Conservation (phyloP, 2,329 filamentous ascomycete species). For the Phialophora chinensis region DNA sequence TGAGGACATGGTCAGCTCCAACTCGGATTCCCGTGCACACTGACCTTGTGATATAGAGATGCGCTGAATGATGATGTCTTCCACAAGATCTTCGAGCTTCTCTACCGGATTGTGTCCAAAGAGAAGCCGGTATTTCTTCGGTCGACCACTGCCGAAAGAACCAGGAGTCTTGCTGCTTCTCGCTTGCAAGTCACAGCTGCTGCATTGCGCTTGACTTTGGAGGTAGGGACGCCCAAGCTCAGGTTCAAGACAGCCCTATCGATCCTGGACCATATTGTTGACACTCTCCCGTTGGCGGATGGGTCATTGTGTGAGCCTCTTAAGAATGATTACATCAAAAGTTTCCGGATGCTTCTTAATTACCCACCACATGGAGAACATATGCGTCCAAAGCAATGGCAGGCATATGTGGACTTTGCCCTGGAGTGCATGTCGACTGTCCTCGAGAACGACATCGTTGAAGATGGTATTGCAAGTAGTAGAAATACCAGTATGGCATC, state of each 20-base stretch:
- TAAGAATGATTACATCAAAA: slow-evolving; percentile 77
- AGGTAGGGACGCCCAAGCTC: slow-evolving; percentile 70
- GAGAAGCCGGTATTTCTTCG: slow-evolving; percentile 72
- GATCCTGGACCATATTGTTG: slow-evolving; percentile 79
- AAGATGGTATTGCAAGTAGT: slow-evolving; percentile 9
- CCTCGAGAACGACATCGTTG: slow-evolving; percentile 24
- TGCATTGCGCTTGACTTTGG: slow-evolving; percentile 73
- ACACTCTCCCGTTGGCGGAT: slow-evolving; percentile 69
- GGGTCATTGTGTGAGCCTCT: slow-evolving; percentile 71
- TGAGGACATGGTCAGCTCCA: slow-evolving; percentile 5
- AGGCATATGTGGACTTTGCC: slow-evolving; percentile 72
- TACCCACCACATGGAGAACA: slow-evolving; percentile 81
- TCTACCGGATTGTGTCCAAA: slow-evolving; percentile 73
- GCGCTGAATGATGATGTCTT: slow-evolving; percentile 76
- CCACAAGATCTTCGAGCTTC: slow-evolving; percentile 77
- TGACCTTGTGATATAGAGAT: slow-evolving; percentile 36
- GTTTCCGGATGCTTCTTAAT: slow-evolving; percentile 71
- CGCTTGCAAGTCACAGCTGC: slow-evolving; percentile 73
- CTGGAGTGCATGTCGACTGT: slow-evolving; percentile 59
- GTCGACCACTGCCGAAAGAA: slow-evolving; percentile 55
- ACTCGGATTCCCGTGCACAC: neutral
- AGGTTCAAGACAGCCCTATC: slow-evolving; percentile 78
- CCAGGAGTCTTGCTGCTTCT: slow-evolving; percentile 57
- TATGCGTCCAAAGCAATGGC: slow-evolving; percentile 72
- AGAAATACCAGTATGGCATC: slow-evolving; percentile 54